Base-by-base conservation (phyloP, 2,329 filamentous ascomycete species). In the Penicillium sp. region DNA sequence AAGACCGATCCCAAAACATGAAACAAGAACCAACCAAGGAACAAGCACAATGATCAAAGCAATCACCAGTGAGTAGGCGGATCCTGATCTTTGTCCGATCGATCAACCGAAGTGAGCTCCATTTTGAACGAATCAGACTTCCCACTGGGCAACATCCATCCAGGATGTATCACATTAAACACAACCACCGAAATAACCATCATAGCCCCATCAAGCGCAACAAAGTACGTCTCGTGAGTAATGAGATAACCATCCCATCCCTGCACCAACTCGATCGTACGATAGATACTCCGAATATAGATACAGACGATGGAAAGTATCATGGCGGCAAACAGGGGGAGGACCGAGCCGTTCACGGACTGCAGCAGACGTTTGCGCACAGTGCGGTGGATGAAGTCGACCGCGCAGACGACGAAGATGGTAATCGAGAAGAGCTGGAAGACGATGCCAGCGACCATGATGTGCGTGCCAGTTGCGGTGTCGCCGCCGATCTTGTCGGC, bases 401-500 rank as follows among this genome's bases (percentile, higher is more conserved):
- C 70, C 4, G 83, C 78, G 39, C 81, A 72, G 62, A 68, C 58
- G 44, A 78, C 78, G 68, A 87, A 87, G 55, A 82, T 57, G 33
- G 79, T 75, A 55, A 87, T 79, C 6, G 82, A 81, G 55, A 77
- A 75, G 41, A 87, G 81, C 64, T 87, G 85, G 55, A 86, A 78
- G n/a, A 80, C 75, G 21, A 87, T 81, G 15, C 85, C 85, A 1
- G 79, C 80, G 44, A 83, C 76, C 68, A 81, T 79, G 55, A 81
- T 72, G 63, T 82, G 65, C 41, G 81, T 80, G 33, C 79, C 81
- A 12, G 71, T 71, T n/a, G 77, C 66, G 60, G 80, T 83, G 49
- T 76, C 63, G 33, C 82, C 82, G 31, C 69, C 65, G 10, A 77
- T 75, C 2, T 76, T 64, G 27, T 79, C 77, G 1, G 81, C 80